Percentiles rank a stretch among this genome's conserved stretches.
These are phyloP conservation scores for Calocera viscosa DNA, from an alignment of 768 basidiomycete genomes.

Conservation along the genomic window DNA sequence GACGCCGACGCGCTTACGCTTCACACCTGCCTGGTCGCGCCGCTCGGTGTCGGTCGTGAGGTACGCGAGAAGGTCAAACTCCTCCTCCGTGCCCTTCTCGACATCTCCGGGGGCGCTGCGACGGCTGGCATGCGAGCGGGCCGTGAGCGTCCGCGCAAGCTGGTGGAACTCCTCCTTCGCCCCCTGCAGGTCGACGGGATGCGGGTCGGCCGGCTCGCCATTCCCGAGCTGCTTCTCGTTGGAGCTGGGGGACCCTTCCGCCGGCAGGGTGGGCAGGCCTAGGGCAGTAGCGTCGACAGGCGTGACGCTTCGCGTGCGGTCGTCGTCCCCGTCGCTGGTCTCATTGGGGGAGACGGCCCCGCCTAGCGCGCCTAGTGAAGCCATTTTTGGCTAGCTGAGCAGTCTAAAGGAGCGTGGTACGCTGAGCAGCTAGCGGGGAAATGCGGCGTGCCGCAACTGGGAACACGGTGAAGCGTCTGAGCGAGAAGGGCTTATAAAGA, in stretches of 20 bases:
- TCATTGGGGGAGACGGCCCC: not conserved
- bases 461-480: too few relatives aligned
- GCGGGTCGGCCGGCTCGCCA: not conserved
- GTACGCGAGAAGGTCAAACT: slow-evolving; percentile 58
- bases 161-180: slow-evolving; percentile 19
- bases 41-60: slow-evolving; percentile 55
- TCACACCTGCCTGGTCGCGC: slow-evolving; percentile 50
- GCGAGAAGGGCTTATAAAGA: too few relatives aligned
- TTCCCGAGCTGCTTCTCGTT: not conserved
- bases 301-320: not conserved
- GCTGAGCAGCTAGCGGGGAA: too few relatives aligned
- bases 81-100: slow-evolving; percentile 31
- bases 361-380: not conserved
- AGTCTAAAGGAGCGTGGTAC: too few relatives aligned
- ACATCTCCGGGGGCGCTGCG: slow-evolving; percentile 21
- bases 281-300: not conserved
- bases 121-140: not conserved
- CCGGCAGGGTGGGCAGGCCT: not conserved
- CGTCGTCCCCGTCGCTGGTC: not conserved
- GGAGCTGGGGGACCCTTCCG: not conserved
- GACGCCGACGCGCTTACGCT: slow-evolving; percentile 64
- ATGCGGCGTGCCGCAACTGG: too few relatives aligned
- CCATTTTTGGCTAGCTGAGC: not conserved
- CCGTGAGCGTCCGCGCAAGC: slow-evolving; percentile 17
- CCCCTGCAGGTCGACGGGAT: slow-evolving; percentile 16